These are phyloP conservation scores for Monosporascus sp. DNA, from an alignment of 2,329 filamentous ascomycete species.

Conservation along the genomic window DNA sequence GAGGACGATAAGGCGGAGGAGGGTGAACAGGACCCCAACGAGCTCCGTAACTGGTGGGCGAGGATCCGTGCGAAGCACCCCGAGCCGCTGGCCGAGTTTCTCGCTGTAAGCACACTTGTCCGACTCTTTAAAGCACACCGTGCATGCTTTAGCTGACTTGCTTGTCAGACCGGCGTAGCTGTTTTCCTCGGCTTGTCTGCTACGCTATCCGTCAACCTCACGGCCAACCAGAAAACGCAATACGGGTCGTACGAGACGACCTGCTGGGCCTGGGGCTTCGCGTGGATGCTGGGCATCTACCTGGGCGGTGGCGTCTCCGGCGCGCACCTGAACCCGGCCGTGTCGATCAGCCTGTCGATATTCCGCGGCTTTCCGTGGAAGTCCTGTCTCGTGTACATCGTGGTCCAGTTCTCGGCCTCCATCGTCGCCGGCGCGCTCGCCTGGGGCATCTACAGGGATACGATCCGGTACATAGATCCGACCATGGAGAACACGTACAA, in stretches of 20 bases:
- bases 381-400: slow-evolving; percentile 25
- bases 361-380: slow-evolving; percentile 34
- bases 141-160: not conserved
- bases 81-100: slow-evolving; percentile 21
- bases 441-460: slow-evolving; percentile 23
- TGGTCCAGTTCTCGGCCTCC: slow-evolving; percentile 24
- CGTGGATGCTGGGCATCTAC: slow-evolving; percentile 27
- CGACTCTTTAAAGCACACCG: not conserved
- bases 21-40: slow-evolving; percentile 13
- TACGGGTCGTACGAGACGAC: slow-evolving; percentile 22
- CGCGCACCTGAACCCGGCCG: slow-evolving; percentile 28
- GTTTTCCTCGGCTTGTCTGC: slow-evolving; percentile 20
- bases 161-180: slow-evolving; percentile 14
- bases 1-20: slow-evolving; percentile 15
- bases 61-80: slow-evolving; percentile 19
- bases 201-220: slow-evolving; percentile 21
- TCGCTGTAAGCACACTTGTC: slow-evolving; percentile 9
- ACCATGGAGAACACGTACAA: slow-evolving; percentile 20
- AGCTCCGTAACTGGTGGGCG: slow-evolving; percentile 22
- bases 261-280: slow-evolving; percentile 25
- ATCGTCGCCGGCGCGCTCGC: slow-evolving; percentile 24
- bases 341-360: slow-evolving; percentile 28
- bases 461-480: slow-evolving; percentile 26
- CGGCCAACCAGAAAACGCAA: slow-evolving; percentile 10
- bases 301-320: slow-evolving; percentile 22